These are phyloP conservation scores for Pichia deserticola DNA, from an alignment of 805 yeast genomes.

Conservation along the genomic window DNA sequence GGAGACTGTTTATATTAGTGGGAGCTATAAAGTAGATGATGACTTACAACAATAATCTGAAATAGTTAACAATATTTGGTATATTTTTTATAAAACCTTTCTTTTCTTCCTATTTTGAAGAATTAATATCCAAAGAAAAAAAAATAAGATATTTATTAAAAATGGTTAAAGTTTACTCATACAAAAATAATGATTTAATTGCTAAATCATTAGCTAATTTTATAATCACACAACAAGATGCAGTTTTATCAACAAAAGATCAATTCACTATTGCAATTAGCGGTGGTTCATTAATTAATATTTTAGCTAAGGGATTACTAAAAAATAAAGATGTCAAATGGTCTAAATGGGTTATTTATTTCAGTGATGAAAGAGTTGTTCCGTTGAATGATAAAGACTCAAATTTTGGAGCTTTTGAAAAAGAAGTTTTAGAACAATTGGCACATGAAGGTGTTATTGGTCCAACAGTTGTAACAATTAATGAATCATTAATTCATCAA, in stretches of 20 bases:
- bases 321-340: conserved; percentile 50
- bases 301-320: conserved; percentile 58
- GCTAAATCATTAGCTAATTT: conserved; percentile 56
- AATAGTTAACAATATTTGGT: no score
- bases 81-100: no score
- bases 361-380: conserved; percentile 88
- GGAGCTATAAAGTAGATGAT: no score
- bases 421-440: conserved; percentile 47
- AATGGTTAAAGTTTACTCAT: conserved; percentile 37
- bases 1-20: no score
- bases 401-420: conserved; percentile 73
- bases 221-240: conserved; percentile 54
- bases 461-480: conserved; percentile 62
- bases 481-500: conserved; percentile 46
- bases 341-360: conserved; percentile 73
- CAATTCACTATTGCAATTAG: conserved; percentile 73
- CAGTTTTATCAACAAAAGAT: conserved; percentile 38
- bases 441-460: conserved; percentile 32
- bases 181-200: conserved; percentile 43
- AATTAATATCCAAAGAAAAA: background rate
- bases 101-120: background rate
- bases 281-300: conserved; percentile 86
- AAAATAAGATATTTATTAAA: background rate
- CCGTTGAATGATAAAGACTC: conserved; percentile 78
- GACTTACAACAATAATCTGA: no score